phyloP scores from a whole-genome alignment of 2,329 filamentous ascomycete species.

The Ceratocystis harringtonii region DNA sequence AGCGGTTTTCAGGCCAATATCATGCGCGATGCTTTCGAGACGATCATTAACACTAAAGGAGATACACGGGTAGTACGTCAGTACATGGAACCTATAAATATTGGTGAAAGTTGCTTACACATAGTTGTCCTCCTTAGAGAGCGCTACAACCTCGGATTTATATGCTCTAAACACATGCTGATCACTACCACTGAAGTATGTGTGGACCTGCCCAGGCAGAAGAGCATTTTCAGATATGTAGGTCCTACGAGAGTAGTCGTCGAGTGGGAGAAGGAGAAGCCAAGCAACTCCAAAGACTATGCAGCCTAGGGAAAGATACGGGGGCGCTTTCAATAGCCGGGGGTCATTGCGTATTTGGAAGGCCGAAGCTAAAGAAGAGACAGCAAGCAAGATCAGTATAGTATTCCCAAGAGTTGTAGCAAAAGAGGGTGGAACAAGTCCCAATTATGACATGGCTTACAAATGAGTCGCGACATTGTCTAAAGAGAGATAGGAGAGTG shows the following conservation, averaged over 20 bases:
- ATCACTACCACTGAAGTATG: slow-evolving; percentile 92
- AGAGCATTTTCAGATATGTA: slow-evolving; percentile 98
- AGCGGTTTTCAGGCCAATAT: slow-evolving; percentile 72
- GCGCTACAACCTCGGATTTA: slow-evolving; percentile 59
- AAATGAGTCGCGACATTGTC: slow-evolving; percentile 17
- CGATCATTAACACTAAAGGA: slow-evolving; percentile 45
- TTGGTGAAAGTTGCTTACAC: slow-evolving; percentile 29
- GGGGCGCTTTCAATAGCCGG: slow-evolving; percentile 66
- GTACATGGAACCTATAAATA: background rate
- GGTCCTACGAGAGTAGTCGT: slow-evolving; percentile 79
- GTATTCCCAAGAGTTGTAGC: background rate
- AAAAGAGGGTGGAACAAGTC: background rate
- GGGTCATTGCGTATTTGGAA: slow-evolving; percentile 65
- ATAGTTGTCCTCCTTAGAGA: slow-evolving; percentile 39
- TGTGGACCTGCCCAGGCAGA: slow-evolving; percentile 89
- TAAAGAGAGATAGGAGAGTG: background rate
- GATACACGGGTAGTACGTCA: background rate
- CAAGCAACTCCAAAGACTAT: slow-evolving; percentile 74
- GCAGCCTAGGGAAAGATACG: slow-evolving; percentile 74
- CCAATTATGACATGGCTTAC: background rate
- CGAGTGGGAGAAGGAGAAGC: slow-evolving; percentile 76
- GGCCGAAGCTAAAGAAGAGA: slow-evolving; percentile 35
- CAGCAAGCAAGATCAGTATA: background rate
- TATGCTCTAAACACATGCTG: slow-evolving; percentile 90
- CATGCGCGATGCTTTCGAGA: slow-evolving; percentile 59